phyloP scores from a whole-genome alignment of 345 rosid genomes.

The Populus deltoides region DNA sequence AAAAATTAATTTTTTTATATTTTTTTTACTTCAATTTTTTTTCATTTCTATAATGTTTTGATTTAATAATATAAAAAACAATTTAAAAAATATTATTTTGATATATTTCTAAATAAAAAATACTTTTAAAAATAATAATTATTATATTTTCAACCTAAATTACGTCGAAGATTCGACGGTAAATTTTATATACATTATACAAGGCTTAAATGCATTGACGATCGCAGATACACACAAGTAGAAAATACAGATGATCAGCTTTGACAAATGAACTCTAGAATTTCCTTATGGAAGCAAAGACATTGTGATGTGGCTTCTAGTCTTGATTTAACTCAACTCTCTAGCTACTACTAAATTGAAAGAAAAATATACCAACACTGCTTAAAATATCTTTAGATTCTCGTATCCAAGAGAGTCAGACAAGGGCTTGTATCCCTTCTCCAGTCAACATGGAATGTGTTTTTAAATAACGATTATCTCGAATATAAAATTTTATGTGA shows the following conservation, averaged over 20 bases:
- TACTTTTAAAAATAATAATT: too few species aligned
- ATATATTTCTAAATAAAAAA: too few species aligned
- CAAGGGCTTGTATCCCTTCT: not conserved
- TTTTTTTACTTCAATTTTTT: too few species aligned
- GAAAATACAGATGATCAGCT: not conserved
- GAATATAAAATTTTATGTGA: not conserved
- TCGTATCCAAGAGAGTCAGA: not conserved
- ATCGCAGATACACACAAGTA: not conserved
- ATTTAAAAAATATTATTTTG: too few species aligned
- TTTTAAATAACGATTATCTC: not conserved
- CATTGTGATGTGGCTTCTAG: not conserved
- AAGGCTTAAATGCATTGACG: not conserved
- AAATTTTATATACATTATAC: too few species aligned
- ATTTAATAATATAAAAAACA: too few species aligned
- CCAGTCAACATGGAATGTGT: not conserved
- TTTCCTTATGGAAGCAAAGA: not conserved
- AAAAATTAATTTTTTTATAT: too few species aligned
- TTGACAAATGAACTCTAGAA: not conserved
- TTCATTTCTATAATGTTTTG: too few species aligned
- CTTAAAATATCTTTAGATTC: not conserved
- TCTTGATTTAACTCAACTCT: not conserved
- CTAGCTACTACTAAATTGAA: too few species aligned
- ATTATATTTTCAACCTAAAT: too few species aligned
- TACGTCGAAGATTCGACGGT: not conserved
- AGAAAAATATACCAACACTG: not conserved